Evolutionary conservation across 257 asterid genomes (phyloP).

Genomic region (Galeopsis tetrahit): DNA sequence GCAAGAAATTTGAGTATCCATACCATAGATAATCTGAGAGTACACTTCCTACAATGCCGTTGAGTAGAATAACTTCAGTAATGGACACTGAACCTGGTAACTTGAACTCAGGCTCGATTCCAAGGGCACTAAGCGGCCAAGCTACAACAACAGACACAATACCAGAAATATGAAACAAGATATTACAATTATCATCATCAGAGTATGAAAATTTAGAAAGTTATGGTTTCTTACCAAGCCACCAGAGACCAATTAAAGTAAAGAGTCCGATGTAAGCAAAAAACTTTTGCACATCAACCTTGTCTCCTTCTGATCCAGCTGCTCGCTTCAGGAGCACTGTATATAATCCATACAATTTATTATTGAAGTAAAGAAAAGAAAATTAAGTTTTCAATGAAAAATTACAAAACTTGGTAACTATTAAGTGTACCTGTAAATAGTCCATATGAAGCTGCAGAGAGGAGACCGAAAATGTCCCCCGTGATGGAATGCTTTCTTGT

Average conservation of each 20-base stretch:
- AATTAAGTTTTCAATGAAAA: not conserved
- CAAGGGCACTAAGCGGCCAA: conserved; percentile 71
- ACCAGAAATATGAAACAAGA: not conserved
- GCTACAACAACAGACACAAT: conserved; percentile 41
- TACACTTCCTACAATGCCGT: conserved; percentile 77
- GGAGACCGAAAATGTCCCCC: conserved; percentile 74
- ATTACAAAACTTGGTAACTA: conserved; percentile 3
- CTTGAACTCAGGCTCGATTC: conserved; percentile 73
- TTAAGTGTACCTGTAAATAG: conserved; percentile 63
- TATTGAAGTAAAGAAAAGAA: not conserved
- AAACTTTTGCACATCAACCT: conserved; percentile 65
- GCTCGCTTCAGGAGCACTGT: conserved; percentile 80
- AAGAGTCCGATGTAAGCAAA: conserved; percentile 76
- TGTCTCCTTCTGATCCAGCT: conserved; percentile 75
- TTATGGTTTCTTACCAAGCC: conserved; percentile 70
- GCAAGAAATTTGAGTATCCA: not conserved
- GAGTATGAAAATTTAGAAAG: not conserved
- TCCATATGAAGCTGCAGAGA: conserved; percentile 75
- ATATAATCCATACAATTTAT: conserved; percentile 12
- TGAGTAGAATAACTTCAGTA: conserved; percentile 59
- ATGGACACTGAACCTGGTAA: conserved; percentile 68
- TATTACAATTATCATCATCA: not conserved
- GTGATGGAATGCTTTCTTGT: conserved; percentile 49
- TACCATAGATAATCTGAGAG: conserved; percentile 84
- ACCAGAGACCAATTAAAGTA: conserved; percentile 75